Evolutionary conservation across 2,329 filamentous ascomycete genomes (phyloP).

Genomic region (Cercospora canescens): DNA sequence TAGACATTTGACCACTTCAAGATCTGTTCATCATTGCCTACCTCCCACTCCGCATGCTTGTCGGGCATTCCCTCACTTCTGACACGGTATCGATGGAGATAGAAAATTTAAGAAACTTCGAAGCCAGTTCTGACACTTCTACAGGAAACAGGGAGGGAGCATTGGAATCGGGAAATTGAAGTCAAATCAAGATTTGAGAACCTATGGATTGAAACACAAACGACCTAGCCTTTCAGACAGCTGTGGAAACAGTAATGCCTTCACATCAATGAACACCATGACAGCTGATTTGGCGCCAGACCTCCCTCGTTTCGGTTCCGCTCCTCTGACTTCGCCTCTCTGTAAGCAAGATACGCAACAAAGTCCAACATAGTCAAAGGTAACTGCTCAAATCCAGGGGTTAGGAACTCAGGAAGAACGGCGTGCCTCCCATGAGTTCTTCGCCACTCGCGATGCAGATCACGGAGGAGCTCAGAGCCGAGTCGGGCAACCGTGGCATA

Average conservation of each 20-base stretch:
- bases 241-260: background rate
- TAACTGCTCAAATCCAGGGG: background rate
- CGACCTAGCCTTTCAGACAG: background rate
- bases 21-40: slow-evolving; percentile 1
- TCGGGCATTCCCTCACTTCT: too few relatives aligned
- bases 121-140: too few relatives aligned
- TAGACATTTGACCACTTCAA: background rate
- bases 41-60: background rate
- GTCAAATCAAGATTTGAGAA: background rate
- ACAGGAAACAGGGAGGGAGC: too few relatives aligned
- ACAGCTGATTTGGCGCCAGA: background rate
- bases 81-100: too few relatives aligned
- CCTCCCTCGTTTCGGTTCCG: too few relatives aligned
- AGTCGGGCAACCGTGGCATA: background rate
- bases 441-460: background rate
- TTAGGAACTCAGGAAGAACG: background rate
- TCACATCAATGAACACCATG: background rate
- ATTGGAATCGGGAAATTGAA: too few relatives aligned
- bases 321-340: background rate
- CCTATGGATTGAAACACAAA: background rate
- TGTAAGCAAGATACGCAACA: background rate
- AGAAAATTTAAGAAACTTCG: too few relatives aligned
- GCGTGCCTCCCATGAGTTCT: background rate
- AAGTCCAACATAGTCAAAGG: background rate
- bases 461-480: background rate